Base-by-base conservation (phyloP, 1,284 basidiomycete genomes). In the Heterobasidion occidentale region DNA sequence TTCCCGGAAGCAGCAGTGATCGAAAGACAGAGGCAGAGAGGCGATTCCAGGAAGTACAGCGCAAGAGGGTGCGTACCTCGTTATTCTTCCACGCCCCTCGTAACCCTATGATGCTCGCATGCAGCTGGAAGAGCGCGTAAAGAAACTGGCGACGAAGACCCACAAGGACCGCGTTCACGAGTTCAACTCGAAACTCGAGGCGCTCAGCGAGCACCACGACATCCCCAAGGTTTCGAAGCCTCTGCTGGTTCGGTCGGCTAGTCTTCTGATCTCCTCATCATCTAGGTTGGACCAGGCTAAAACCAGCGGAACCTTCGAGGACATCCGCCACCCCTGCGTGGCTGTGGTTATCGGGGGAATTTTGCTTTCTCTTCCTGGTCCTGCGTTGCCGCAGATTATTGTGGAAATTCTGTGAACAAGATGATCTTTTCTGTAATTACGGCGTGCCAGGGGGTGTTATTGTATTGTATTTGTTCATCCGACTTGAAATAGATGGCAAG, bases 81-180 rank as follows among this genome's bases (percentile, higher is more conserved):
- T 50, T n/a, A 42, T 36, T 56, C 34, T 15, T 47, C 17, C 19
- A 51, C 35, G 17, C 42, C 19, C 15, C 33, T 27, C 6, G 27
- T 6, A 27, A 27, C 27, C 27, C 5, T 5, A 27, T 12, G 17
- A 53, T 46, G 15, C 38, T 38, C 27, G 20, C 52, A 20, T 55
- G 7, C 58, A 94, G 92, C 80, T 96, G 58, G 80, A 83, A n/a
- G 84, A 88, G 60, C 83, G 84, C 63, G 91, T 95, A 27, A 80
- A 82, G 36, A 92, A 86, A 70, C 71, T 91, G 64, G 95, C 95
- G 0, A 77, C 78, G 63, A 90, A 88, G 73, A 93, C 92, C 9
- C 96, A 99, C 74, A 98, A 98, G 73, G 96, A 99, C 60, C 87
- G 94, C 52, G 94, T 99, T 20, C 85, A 84, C 59, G 91, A 94